Percentiles rank a stretch among this genome's conserved stretches.
Evolutionary conservation across 345 rosid species (phyloP).

Genomic region (Lumnitzera racemosa): DNA sequence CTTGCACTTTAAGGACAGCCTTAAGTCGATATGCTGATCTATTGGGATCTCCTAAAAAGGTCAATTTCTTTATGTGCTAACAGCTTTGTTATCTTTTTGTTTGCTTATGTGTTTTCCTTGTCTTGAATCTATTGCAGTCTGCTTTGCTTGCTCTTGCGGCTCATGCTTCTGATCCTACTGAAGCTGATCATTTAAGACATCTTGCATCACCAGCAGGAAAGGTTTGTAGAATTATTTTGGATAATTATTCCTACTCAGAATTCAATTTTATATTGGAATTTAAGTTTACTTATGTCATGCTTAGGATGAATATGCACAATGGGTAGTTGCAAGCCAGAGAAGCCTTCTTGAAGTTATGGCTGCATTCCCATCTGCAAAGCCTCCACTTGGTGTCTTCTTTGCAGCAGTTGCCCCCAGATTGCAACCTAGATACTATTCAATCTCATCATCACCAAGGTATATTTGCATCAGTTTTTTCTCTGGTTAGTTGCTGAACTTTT

Average conservation of each 20-base stretch:
- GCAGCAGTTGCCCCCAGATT: conserved; percentile 90
- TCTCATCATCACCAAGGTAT: conserved; percentile 95
- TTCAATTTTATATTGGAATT: too few relatives aligned
- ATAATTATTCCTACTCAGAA: too few relatives aligned
- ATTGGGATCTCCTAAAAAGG: conserved; percentile 82
- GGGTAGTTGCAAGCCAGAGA: conserved; percentile 80
- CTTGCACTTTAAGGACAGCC: conserved; percentile 65
- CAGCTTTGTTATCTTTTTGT: neutral
- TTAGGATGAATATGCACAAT: conserved; percentile 92
- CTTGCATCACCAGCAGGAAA: conserved; percentile 64
- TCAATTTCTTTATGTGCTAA: conserved; percentile 6
- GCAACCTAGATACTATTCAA: conserved; percentile 95
- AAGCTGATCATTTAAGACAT: conserved; percentile 52
- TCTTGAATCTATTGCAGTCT: conserved; percentile 37
- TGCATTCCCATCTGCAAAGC: conserved; percentile 85
- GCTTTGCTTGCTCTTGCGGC: conserved; percentile 87
- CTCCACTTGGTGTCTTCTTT: conserved; percentile 94
- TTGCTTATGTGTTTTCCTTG: neutral
- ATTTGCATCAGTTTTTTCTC: conserved; percentile 5
- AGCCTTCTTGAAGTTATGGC: conserved; percentile 98
- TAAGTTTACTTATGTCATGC: neutral
- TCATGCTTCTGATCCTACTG: conserved; percentile 78
- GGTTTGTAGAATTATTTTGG: conserved; percentile 22
- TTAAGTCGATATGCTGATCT: conserved; percentile 70
- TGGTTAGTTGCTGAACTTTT: too few relatives aligned